phyloP scores from a whole-genome alignment of 1,284 basidiomycete species.

The Trametes hirsuta region DNA sequence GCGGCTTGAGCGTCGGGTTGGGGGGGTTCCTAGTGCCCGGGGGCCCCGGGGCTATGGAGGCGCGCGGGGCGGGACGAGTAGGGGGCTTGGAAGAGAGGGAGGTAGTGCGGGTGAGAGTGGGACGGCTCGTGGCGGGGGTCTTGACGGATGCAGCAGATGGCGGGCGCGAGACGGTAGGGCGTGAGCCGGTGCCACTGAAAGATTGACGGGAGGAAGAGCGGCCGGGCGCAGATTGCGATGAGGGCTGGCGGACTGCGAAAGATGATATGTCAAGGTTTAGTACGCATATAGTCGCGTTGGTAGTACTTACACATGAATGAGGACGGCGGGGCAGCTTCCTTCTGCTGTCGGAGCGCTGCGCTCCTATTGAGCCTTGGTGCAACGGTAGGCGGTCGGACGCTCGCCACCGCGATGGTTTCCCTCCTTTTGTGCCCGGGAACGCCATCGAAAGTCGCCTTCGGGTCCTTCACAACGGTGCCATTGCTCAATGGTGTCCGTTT shows the following conservation, averaged over 20 bases:
- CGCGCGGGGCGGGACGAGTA: constrained; percentile 7
- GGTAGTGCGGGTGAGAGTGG: constrained; percentile 28
- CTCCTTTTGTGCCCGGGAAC: constrained; percentile 82
- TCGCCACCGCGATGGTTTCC: constrained; percentile 71
- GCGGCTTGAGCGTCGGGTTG: constrained; percentile 8
- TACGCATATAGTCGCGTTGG: background rate
- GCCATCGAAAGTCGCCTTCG: constrained; percentile 62
- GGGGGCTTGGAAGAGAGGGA: constrained; percentile 4
- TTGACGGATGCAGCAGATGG: constrained; percentile 30
- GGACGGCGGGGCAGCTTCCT: constrained; percentile 59
- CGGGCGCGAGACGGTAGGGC: constrained; percentile 28
- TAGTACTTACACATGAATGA: constrained; percentile 65
- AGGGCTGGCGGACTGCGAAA: constrained; percentile 27
- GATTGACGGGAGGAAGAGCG: constrained; percentile 34
- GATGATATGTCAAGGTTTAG: background rate
- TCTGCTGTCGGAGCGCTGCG: constrained; percentile 62
- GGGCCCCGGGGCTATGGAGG: constrained; percentile 9
- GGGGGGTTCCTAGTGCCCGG: constrained; percentile 10
- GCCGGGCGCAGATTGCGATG: constrained; percentile 20
- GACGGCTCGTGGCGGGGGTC: constrained; percentile 32
- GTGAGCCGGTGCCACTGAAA: constrained; percentile 26
- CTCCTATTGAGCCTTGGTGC: constrained; percentile 71
- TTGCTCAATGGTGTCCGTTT: constrained; percentile 18
- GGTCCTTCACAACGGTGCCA: constrained; percentile 17
- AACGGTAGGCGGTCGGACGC: constrained; percentile 62